phyloP scores from a whole-genome alignment of 164 flowering plant genomes.

The Chloranthus sessilifolius region DNA sequence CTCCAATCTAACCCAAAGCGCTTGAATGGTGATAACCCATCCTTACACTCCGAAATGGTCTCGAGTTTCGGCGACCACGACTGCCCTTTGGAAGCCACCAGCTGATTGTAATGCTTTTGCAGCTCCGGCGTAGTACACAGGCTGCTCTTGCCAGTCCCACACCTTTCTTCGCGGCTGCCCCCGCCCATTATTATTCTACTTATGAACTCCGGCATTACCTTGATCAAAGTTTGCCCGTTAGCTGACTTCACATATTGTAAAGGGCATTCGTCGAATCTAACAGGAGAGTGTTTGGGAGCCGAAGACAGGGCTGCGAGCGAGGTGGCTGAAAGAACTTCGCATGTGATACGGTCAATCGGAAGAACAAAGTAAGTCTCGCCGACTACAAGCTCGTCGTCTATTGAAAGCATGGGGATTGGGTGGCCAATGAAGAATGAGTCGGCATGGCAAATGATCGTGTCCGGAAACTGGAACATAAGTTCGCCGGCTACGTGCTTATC shows the following conservation, averaged over 20 bases:
- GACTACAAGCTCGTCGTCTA: conserved; percentile 37
- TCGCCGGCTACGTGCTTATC: conserved; percentile 66
- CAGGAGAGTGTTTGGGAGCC: conserved; percentile 19
- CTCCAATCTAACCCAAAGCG: too few species aligned
- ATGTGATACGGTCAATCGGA: conserved; percentile 56
- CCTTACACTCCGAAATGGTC: conserved; percentile 59
- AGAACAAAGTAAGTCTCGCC: conserved; percentile 72
- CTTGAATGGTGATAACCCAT: too few species aligned
- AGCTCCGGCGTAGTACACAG: conserved; percentile 84
- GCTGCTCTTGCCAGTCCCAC: conserved; percentile 3
- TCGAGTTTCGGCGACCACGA: conserved; percentile 83
- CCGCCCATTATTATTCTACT: conserved; percentile 25
- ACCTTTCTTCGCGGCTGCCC: conserved; percentile 1
- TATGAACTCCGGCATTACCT: conserved; percentile 65
- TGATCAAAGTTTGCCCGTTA: conserved; percentile 53
- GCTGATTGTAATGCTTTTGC: conserved; percentile 60
- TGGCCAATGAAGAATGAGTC: conserved; percentile 76
- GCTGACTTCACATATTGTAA: conserved; percentile 51
- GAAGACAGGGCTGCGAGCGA: conserved; percentile 33
- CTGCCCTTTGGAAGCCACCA: conserved; percentile 58
- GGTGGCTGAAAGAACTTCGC: conserved; percentile 33
- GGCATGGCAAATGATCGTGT: conserved; percentile 62
- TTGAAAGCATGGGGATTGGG: conserved; percentile 47
- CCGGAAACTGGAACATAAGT: conserved; percentile 73
- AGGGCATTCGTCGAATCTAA: conserved; percentile 39